A percentile compares a stretch with the other conserved stretches of the same genome.
Conservation (phyloP, 495 filamentous ascomycete genomes). For the Durotheca rogersii region DNA sequence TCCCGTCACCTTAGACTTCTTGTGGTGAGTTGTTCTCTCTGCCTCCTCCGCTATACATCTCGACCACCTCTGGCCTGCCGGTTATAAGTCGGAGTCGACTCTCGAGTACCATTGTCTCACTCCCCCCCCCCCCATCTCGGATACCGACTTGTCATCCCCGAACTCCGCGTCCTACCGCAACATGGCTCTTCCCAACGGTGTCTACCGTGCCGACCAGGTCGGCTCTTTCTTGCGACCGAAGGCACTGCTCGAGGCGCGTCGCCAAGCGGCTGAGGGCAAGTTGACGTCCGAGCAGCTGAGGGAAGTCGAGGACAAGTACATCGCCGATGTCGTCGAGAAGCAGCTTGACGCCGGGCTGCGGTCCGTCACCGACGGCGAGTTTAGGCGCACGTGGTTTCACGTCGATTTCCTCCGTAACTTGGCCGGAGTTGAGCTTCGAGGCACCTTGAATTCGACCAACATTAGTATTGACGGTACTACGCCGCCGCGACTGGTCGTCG, state of each 20-base stretch:
- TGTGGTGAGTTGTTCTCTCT: conserved; percentile 5
- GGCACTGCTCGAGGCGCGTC: conserved; percentile 42
- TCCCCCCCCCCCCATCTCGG: background rate
- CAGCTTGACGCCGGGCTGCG: conserved; percentile 64
- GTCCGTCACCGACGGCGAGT: conserved; percentile 71
- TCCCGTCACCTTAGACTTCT: too few relatives aligned
- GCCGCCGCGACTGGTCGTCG: conserved; percentile 48
- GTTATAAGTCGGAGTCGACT: conserved; percentile 1
- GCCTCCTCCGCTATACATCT: background rate
- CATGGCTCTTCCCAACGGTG: conserved; percentile 50
- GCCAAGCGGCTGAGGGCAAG: conserved; percentile 48
- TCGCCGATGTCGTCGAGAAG: conserved; percentile 59
- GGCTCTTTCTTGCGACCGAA: conserved; percentile 48
- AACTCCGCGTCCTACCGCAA: conserved; percentile 18
- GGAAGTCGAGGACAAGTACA: conserved; percentile 63
- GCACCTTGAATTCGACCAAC: conserved; percentile 46
- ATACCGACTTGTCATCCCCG: conserved; percentile 7
- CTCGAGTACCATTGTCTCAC: conserved; percentile 1
- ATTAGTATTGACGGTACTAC: conserved; percentile 44
- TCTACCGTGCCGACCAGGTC: conserved; percentile 54
- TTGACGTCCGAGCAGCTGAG: conserved; percentile 45
- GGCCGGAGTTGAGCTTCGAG: conserved; percentile 45
- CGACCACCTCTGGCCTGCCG: conserved; percentile 1
- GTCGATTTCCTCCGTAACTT: conserved; percentile 51
- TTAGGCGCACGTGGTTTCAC: conserved; percentile 56